Evolutionary conservation across 1,284 basidiomycete species (phyloP).

Genomic region (Trichosporon sp.): DNA sequence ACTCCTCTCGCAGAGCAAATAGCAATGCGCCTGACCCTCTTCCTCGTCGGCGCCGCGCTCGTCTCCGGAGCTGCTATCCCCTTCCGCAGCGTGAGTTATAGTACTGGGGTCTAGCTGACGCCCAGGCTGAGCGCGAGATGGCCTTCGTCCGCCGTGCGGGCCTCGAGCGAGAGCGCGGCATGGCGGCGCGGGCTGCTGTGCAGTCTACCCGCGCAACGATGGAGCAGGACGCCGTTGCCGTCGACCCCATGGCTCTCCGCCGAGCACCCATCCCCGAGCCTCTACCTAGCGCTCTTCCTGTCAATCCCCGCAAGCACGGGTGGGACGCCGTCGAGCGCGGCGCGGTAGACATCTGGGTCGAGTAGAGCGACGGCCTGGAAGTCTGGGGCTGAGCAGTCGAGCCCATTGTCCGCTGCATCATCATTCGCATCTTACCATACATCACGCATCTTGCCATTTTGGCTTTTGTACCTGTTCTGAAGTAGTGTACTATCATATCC

Average conservation of each 20-base stretch:
- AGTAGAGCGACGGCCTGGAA: neutral
- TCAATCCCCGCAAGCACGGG: neutral
- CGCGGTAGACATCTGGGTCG: constrained; percentile 4
- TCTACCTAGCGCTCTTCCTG: neutral
- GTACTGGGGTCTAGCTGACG: neutral
- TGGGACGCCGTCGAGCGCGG: constrained; percentile 5
- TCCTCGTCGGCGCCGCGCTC: neutral
- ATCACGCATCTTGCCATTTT: no score
- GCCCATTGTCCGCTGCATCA: neutral
- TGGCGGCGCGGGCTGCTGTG: neutral
- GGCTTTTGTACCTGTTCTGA: no score
- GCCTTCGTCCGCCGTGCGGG: neutral
- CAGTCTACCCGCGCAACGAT: neutral
- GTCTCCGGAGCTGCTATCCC: neutral
- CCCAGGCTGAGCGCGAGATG: neutral
- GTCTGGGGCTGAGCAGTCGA: neutral
- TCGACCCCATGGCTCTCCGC: neutral
- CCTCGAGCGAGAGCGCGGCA: neutral
- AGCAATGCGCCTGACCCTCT: neutral
- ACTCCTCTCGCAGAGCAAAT: neutral
- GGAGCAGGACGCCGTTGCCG: neutral
- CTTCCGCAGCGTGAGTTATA: neutral
- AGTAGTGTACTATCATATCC: no score
- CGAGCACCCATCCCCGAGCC: neutral
- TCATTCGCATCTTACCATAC: neutral